Conservation (phyloP, 2,329 filamentous ascomycete genomes). For the Fusarium clavum region DNA sequence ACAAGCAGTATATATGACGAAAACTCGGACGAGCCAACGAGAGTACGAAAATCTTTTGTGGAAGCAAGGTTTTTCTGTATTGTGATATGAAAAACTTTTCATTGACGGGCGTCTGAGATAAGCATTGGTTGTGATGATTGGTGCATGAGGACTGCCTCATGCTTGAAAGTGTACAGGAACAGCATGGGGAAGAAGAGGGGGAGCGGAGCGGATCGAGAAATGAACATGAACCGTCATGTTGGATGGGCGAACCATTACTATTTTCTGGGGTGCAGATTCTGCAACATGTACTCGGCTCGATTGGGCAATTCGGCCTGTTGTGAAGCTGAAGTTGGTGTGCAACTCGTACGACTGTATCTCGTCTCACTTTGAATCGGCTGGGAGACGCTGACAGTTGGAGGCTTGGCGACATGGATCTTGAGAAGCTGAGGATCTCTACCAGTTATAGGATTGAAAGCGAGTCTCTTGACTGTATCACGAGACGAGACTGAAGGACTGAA, state of each 20-base stretch:
- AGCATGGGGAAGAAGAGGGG: slow-evolving; percentile 16
- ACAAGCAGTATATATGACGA: slow-evolving; percentile 4
- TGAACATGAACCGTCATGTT: slow-evolving; percentile 2
- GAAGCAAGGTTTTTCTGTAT: slow-evolving; percentile 6
- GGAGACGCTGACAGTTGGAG: not conserved
- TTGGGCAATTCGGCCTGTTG: not conserved
- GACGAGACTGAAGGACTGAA: not conserved
- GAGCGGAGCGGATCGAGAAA: slow-evolving; percentile 31
- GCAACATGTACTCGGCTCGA: slow-evolving; percentile 7
- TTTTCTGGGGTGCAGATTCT: slow-evolving; percentile 14
- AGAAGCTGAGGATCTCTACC: not conserved
- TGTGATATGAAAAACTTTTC: slow-evolving; percentile 35
- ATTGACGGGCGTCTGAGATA: slow-evolving; percentile 37
- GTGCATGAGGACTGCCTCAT: slow-evolving; percentile 23
- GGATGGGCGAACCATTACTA: slow-evolving; percentile 28
- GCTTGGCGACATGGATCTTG: slow-evolving; percentile 1
- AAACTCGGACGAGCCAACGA: slow-evolving; percentile 8
- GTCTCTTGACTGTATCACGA: not conserved
- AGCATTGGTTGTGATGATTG: slow-evolving; percentile 32
- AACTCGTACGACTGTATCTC: slow-evolving; percentile 10
- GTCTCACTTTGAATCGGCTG: slow-evolving; percentile 3
- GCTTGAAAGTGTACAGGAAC: slow-evolving; percentile 26
- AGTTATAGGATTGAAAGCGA: not conserved
- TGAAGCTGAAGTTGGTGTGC: slow-evolving; percentile 6
- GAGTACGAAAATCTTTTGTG: not conserved